Evolutionary conservation across 352 stramenopile genomes (phyloP).

Genomic region (Thraustochytrium sp.): DNA sequence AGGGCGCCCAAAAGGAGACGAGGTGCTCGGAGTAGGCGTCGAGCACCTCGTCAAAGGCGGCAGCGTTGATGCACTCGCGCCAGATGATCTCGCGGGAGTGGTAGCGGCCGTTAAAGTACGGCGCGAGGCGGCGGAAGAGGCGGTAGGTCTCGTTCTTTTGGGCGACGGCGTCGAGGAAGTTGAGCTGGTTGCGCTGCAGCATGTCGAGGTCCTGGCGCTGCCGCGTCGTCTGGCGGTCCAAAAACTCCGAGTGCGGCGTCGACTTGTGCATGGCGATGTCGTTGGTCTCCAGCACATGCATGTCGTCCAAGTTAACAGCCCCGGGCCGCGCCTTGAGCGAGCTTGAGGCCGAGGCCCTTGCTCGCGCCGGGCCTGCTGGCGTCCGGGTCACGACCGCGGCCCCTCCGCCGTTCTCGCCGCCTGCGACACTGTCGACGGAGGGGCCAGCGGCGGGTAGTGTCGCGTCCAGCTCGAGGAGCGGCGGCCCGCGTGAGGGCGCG

Average conservation of each 20-base stretch:
- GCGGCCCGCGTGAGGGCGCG: no score
- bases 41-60: background rate
- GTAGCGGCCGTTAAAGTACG: constrained; percentile 24
- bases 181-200: background rate
- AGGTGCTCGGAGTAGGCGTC: background rate
- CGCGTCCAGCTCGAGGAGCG: no score
- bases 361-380: background rate
- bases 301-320: no score
- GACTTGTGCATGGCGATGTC: background rate
- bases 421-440: no score
- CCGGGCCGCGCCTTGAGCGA: background rate
- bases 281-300: no score
- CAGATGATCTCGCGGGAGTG: background rate
- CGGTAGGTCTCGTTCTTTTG: background rate
- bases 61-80: background rate
- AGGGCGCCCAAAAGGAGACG: background rate
- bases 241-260: background rate
- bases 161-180: constrained; percentile 18
- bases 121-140: constrained; percentile 1
- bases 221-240: background rate
- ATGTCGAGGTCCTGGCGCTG: background rate
- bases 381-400: no score
- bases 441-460: no score
- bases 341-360: background rate
- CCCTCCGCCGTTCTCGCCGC: no score